Conservation (phyloP, 345 rosid species). For the Salix koriyanagi region DNA sequence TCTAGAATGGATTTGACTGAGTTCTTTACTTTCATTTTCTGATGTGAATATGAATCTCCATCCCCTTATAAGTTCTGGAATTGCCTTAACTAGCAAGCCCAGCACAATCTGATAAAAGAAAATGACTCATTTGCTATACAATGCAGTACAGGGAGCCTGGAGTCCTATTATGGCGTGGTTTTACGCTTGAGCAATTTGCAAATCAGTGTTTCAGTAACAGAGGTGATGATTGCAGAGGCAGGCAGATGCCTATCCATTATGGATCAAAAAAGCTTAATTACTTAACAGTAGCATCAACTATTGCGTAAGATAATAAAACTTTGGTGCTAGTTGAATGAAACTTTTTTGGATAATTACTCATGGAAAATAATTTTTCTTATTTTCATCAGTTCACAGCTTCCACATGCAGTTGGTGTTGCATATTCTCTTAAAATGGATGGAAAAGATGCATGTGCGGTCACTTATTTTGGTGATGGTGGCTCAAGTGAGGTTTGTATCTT, state of each 20-base stretch:
- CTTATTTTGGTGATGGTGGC: conserved; percentile 81
- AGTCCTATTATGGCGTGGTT: conserved; percentile 51
- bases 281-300: conserved; percentile 52
- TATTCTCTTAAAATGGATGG: conserved; percentile 81
- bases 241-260: conserved; percentile 62
- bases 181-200: conserved; percentile 48
- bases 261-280: conserved; percentile 52
- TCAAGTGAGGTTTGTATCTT: conserved; percentile 59
- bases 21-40: background rate
- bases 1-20: background rate
- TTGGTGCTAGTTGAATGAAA: background rate
- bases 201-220: conserved; percentile 50
- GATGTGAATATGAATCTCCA: background rate
- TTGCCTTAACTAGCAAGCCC: too few relatives aligned
- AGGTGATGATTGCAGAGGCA: conserved; percentile 48
- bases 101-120: background rate
- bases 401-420: conserved; percentile 88
- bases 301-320: conserved; percentile 42
- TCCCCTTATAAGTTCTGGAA: too few relatives aligned
- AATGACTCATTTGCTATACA: conserved; percentile 4
- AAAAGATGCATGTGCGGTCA: conserved; percentile 65
- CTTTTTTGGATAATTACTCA: background rate
- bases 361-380: background rate
- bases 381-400: conserved; percentile 61
- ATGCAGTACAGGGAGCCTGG: conserved; percentile 79